phyloP scores from a whole-genome alignment of 2,329 filamentous ascomycete genomes.

The Talaromyces sp. region DNA sequence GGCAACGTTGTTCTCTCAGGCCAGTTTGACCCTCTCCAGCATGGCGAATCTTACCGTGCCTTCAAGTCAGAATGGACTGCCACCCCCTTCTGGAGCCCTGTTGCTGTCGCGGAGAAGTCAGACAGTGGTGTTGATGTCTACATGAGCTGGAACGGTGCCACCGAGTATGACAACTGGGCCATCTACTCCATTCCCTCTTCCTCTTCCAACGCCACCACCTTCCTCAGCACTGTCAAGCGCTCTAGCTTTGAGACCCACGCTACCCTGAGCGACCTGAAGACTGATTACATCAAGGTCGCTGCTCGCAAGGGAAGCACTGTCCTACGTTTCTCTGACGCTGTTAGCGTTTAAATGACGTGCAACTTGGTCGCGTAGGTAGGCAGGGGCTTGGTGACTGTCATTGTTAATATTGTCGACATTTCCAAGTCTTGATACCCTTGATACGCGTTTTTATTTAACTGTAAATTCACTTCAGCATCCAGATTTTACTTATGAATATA shows the following conservation, averaged over 20 bases:
- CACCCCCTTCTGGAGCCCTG: constrained; percentile 23
- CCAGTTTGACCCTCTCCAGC: constrained; percentile 28
- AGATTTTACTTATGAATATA: not conserved
- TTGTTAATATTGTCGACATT: not conserved
- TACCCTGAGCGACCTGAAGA: constrained; percentile 17
- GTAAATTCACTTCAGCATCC: not conserved
- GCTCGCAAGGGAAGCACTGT: constrained; percentile 31
- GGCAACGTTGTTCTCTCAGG: constrained; percentile 34
- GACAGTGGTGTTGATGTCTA: constrained; percentile 22
- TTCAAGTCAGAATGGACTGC: constrained; percentile 25
- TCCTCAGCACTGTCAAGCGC: constrained; percentile 26
- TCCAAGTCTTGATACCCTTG: not conserved
- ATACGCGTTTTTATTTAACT: not conserved
- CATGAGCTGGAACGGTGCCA: constrained; percentile 46
- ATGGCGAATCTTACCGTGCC: constrained; percentile 35
- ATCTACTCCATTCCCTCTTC: constrained; percentile 30
- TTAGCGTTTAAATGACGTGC: constrained; percentile 2
- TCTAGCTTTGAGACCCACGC: constrained; percentile 34
- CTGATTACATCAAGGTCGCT: constrained; percentile 31
- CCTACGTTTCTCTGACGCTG: constrained; percentile 13
- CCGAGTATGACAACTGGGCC: constrained; percentile 37
- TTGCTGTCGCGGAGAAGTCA: constrained; percentile 10
- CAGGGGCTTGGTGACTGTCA: not conserved
- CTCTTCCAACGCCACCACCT: constrained; percentile 17
- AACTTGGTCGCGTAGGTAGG: not conserved